Base-by-base conservation (phyloP, 2,329 filamentous ascomycete genomes). In the Cladosporium velox region DNA sequence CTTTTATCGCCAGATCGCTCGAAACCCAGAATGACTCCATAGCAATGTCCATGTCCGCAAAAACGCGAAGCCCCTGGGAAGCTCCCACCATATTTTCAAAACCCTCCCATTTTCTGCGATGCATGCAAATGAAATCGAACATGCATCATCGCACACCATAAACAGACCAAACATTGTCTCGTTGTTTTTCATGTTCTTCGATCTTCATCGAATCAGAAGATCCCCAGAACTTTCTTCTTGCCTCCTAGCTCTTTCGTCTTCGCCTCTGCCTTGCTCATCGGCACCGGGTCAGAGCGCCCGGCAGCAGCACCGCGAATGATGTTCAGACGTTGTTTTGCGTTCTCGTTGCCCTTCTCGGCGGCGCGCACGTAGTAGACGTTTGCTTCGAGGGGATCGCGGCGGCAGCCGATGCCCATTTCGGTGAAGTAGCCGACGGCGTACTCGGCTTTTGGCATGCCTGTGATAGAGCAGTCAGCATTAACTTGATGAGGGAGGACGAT, bases 331-430 rank as follows among this genome's bases (percentile, higher is more conserved):
- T 95, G 90, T 77, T 90, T 94, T 60, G 95, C 95, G 66, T 93
- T 88, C 73, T 95, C 91, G 74, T 98, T 93, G 57, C 94, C 95
- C 59, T 92, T 87, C 71, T 97, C 94, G 18, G 95, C 94, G 5
- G 95, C 95, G 78, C 91, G 92, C 71, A 99, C 94, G 77, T 99
- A 99, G 94, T 93, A 98, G 35, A 97, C 91, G 75, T 99, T 99
- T 71, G 95, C 94, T 78, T 97, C 93, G 52, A 99, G 86, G n/a
- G 94, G 89, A 77, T 99, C 95, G 59, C 92, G 89, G 44, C 93
- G 91, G 77, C 93, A 97, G 59, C 95, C 95, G 72, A 99, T 97
- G 69, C 95, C 95, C 91, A 96, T 97, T 78, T 99, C 95, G 5
- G 93, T 97, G 77, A 99, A 99, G 79, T 97, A 98, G 54, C 93